Conservation (phyloP, 2,329 filamentous ascomycete genomes). For the Colletotrichum godetiae region DNA sequence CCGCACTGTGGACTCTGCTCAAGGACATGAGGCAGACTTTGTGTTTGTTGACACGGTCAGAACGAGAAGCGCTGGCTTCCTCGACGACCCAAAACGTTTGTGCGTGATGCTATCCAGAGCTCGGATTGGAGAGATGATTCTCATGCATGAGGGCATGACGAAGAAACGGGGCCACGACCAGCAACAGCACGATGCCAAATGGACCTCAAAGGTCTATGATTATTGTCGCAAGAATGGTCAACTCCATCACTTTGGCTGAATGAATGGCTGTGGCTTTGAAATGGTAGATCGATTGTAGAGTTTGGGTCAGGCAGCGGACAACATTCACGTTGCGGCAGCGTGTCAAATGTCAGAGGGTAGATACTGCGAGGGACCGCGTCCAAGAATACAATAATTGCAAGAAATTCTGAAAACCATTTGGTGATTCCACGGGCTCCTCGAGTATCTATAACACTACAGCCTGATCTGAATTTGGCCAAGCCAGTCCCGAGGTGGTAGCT, state of each 20-base stretch:
- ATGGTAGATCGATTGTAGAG: not conserved
- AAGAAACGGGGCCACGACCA: not conserved
- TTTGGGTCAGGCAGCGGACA: not conserved
- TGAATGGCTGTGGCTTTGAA: not conserved
- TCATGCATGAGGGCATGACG: conserved; percentile 55
- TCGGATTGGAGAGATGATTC: conserved; percentile 55
- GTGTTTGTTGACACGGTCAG: conserved; percentile 60
- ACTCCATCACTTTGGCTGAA: not conserved
- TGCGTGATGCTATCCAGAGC: conserved; percentile 60
- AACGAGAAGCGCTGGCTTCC: conserved; percentile 50
- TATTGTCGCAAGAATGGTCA: conserved; percentile 18
- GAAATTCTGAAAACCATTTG: not conserved
- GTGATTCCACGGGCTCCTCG: too few relatives aligned
- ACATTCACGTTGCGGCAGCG: not conserved
- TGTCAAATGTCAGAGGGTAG: not conserved
- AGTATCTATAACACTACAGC: not conserved
- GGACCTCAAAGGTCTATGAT: conserved; percentile 26
- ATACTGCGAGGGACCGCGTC: not conserved
- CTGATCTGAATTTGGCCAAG: not conserved
- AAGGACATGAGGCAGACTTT: conserved; percentile 60
- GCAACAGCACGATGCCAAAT: conserved; percentile 8
- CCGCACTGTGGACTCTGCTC: conserved; percentile 58
- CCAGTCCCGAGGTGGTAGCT: not conserved
- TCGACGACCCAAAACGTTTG: conserved; percentile 56
- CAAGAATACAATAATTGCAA: not conserved